Percentiles rank a stretch among this genome's conserved stretches.
These are phyloP conservation scores for Phaeoacremonium minimum DNA, from an alignment of 2,329 filamentous ascomycete species.

Conservation along the genomic window DNA sequence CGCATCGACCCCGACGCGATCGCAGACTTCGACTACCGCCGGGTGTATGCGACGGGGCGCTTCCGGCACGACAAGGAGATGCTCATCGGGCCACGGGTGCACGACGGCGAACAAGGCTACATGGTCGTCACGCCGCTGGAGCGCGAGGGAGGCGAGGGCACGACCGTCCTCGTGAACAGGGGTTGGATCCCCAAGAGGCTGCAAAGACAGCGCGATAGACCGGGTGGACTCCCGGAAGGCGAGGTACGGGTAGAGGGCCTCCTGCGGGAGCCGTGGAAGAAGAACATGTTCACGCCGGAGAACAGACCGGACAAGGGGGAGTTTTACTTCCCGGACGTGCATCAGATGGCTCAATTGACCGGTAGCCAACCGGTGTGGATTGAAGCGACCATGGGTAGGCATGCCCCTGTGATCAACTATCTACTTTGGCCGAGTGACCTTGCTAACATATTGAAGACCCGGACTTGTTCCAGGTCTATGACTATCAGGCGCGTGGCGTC, in stretches of 20 bases:
- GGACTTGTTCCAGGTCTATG: conserved; percentile 71
- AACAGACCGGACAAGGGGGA: conserved; percentile 79
- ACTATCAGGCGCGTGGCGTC: conserved; percentile 74
- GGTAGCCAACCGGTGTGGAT: conserved; percentile 90
- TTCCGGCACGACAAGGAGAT: conserved; percentile 91
- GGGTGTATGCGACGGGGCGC: conserved; percentile 69
- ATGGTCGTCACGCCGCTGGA: conserved; percentile 90
- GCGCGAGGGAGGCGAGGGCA: conserved; percentile 47
- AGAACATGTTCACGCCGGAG: conserved; percentile 94
- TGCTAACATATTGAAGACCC: conserved; percentile 51
- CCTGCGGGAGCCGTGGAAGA: conserved; percentile 87
- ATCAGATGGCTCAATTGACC: conserved; percentile 80
- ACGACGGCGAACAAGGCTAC: conserved; percentile 86
- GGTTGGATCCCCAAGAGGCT: conserved; percentile 87
- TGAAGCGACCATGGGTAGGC: conserved; percentile 85
- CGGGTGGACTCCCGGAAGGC: conserved; percentile 63
- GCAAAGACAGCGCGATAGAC: conserved; percentile 57
- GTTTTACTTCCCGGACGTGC: conserved; percentile 94
- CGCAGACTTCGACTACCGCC: conserved; percentile 85
- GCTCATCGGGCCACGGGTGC: conserved; percentile 86
- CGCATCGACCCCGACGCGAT: conserved; percentile 77
- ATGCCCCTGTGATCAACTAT: conserved; percentile 8
- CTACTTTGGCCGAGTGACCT: neutral
- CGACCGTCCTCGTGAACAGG: conserved; percentile 79
- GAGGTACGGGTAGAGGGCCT: conserved; percentile 80